Conservation (phyloP, 305 asterid genomes). For the Withania somnifera region DNA sequence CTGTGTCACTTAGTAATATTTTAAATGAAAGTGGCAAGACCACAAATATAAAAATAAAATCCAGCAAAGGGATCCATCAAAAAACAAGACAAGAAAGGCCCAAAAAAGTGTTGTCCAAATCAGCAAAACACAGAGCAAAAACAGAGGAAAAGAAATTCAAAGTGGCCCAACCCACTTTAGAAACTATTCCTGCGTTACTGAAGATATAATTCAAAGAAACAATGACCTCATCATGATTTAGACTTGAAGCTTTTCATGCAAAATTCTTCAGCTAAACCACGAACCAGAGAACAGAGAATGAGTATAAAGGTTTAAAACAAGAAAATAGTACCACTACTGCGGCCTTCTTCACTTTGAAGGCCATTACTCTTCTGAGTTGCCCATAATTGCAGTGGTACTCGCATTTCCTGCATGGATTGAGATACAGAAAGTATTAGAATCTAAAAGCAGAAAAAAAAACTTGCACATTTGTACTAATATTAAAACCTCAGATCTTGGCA, state of each 20-base stretch:
- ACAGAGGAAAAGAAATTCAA: too few species aligned
- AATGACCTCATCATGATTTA: neutral
- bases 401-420: conserved; percentile 54
- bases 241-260: neutral
- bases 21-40: too few species aligned
- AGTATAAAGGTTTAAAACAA: neutral
- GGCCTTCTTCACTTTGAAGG: conserved; percentile 48
- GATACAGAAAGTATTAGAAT: conserved; percentile 4
- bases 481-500: neutral
- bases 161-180: too few species aligned
- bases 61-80: too few species aligned
- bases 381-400: conserved; percentile 87
- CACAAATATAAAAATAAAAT: too few species aligned
- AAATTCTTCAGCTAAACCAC: neutral
- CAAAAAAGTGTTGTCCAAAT: too few species aligned
- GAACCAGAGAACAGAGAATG: neutral
- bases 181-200: neutral
- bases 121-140: too few species aligned
- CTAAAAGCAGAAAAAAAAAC: neutral
- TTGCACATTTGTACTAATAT: neutral
- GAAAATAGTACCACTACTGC: conserved; percentile 44
- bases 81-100: too few species aligned
- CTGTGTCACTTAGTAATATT: too few species aligned
- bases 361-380: conserved; percentile 79
- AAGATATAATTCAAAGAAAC: neutral